A percentile compares a stretch with the other conserved stretches of the same genome.
phyloP scores from a whole-genome alignment of 805 yeast species.

The Suhomyces kilbournensis region DNA sequence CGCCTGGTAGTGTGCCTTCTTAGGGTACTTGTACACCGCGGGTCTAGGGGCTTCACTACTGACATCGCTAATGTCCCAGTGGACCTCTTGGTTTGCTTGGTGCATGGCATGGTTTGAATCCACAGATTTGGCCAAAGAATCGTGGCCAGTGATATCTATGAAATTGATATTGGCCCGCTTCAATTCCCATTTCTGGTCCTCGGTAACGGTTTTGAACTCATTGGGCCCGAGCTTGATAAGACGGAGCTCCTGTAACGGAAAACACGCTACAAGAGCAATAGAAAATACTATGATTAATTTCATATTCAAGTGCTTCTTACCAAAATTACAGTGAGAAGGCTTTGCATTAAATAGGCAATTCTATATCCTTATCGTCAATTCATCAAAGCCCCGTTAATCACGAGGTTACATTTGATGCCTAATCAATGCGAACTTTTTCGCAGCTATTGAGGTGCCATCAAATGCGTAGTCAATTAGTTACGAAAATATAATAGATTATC shows the following conservation, averaged over 20 bases:
- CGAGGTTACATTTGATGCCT: not conserved
- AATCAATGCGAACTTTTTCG: not conserved
- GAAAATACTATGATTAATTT: not conserved
- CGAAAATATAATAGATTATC: not conserved
- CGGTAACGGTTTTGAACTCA: slow-evolving; percentile 28
- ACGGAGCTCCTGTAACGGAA: slow-evolving; percentile 12
- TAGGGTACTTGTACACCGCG: slow-evolving; percentile 51
- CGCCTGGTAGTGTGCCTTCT: slow-evolving; percentile 29
- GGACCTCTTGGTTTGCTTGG: not conserved
- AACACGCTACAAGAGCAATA: not conserved
- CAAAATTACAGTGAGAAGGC: not conserved
- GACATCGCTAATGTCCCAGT: not conserved
- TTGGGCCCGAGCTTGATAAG: slow-evolving; percentile 36
- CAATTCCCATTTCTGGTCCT: slow-evolving; percentile 31
- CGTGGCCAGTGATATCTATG: slow-evolving; percentile 57
- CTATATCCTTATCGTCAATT: not conserved
- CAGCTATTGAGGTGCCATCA: not conserved
- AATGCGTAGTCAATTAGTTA: not conserved
- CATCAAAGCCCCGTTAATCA: not conserved
- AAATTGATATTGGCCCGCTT: slow-evolving; percentile 48
- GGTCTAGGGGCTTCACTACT: not conserved
- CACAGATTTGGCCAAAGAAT: slow-evolving; percentile 22
- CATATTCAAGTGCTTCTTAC: not conserved
- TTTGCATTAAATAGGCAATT: not conserved
- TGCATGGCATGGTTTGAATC: not conserved